These are phyloP conservation scores for Yamadazyma dendronema DNA, from an alignment of 1,139 yeast species.

Conservation along the genomic window DNA sequence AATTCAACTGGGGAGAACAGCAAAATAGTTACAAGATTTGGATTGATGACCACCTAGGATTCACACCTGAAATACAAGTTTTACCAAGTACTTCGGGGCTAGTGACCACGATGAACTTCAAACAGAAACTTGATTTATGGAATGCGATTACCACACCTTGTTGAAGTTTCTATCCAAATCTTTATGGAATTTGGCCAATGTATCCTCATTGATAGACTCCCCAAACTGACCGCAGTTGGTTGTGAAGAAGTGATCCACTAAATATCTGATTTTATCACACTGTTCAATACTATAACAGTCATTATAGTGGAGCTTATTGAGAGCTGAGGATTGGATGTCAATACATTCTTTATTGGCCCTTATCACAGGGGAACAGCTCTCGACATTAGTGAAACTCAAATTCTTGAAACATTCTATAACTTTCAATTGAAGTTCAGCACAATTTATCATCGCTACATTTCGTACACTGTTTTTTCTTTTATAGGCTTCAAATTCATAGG, in stretches of 20 bases:
- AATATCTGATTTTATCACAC: slow-evolving; percentile 37
- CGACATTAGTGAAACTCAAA: slow-evolving; percentile 26
- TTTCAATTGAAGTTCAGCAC: slow-evolving; percentile 41
- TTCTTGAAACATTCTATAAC: slow-evolving; percentile 39
- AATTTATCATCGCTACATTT: slow-evolving; percentile 34
- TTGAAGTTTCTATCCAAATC: slow-evolving; percentile 35
- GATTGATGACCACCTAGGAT: slow-evolving; percentile 7
- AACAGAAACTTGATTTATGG: slow-evolving; percentile 53
- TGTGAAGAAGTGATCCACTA: slow-evolving; percentile 36
- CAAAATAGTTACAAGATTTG: slow-evolving; percentile 15
- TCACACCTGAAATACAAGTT: slow-evolving; percentile 41
- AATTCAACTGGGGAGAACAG: no score
- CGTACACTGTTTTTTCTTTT: slow-evolving; percentile 28
- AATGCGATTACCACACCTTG: slow-evolving; percentile 33
- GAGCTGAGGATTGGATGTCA: slow-evolving; percentile 35
- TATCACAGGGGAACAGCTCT: slow-evolving; percentile 33
- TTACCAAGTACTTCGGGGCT: slow-evolving; percentile 77
- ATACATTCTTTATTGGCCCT: slow-evolving; percentile 28
- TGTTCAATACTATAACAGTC: slow-evolving; percentile 40
- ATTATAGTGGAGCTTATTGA: slow-evolving; percentile 35
- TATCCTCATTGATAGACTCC: slow-evolving; percentile 28
- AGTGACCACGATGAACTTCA: slow-evolving; percentile 52
- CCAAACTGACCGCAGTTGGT: slow-evolving; percentile 44
- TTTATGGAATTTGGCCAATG: slow-evolving; percentile 23
- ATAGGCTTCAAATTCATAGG: slow-evolving; percentile 31